Percentiles rank a stretch among this genome's conserved stretches.
These are phyloP conservation scores for Pseudogymnoascus sp. DNA, from an alignment of 2,329 filamentous ascomycete genomes.

Conservation along the genomic window DNA sequence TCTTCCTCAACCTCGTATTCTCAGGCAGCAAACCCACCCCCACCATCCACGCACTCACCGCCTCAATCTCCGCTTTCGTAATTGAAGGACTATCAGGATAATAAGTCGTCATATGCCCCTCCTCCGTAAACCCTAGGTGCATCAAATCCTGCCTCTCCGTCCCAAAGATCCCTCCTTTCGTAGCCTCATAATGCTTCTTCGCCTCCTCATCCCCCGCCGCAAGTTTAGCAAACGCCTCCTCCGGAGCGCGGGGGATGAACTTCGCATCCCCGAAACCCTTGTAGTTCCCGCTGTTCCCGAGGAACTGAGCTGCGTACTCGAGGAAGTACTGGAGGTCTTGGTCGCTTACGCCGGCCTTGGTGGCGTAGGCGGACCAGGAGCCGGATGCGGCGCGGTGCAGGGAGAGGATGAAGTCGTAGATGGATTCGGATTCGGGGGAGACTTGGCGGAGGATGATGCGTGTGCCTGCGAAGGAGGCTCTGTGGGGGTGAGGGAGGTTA, in stretches of 20 bases:
- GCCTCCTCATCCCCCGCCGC: constrained; percentile 53
- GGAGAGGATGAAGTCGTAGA: constrained; percentile 72
- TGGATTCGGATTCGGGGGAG: constrained; percentile 71
- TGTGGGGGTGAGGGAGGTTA: constrained; percentile 29
- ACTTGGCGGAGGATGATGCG: constrained; percentile 74
- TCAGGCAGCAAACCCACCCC: constrained; percentile 64
- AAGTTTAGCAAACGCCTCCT: constrained; percentile 56
- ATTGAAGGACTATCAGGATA: constrained; percentile 71
- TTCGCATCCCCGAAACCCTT: constrained; percentile 83
- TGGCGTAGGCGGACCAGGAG: constrained; percentile 61
- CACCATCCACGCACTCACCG: constrained; percentile 65
- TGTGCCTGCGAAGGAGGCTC: constrained; percentile 68
- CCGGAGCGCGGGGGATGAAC: constrained; percentile 65
- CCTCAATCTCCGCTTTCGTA: constrained; percentile 65
- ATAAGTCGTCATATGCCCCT: constrained; percentile 73
- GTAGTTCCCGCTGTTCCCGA: constrained; percentile 74
- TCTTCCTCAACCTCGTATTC: constrained; percentile 69
- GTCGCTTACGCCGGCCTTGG: constrained; percentile 55
- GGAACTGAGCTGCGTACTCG: constrained; percentile 69
- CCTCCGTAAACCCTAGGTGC: constrained; percentile 67
- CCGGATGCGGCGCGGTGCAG: constrained; percentile 55
- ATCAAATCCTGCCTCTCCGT: constrained; percentile 55
- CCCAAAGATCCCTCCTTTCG: constrained; percentile 65
- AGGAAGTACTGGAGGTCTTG: constrained; percentile 61
- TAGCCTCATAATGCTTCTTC: constrained; percentile 56